Evolutionary conservation across 1,284 basidiomycete species (phyloP).

Genomic region (Cryptococcus jaspeensis): DNA sequence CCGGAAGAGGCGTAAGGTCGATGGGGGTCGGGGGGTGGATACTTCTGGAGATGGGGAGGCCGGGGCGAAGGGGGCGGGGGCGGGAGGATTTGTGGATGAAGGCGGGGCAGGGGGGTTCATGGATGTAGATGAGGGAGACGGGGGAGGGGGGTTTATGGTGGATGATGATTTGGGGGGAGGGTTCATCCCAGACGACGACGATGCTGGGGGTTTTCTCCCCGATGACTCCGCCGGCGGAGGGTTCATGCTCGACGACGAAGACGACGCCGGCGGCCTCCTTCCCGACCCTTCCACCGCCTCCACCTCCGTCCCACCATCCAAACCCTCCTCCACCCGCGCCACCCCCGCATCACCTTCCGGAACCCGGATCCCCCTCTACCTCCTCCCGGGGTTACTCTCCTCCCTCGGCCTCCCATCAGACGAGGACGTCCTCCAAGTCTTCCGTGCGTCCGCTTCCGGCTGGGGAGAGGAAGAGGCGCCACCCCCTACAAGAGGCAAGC

Average conservation of each 20-base stretch:
- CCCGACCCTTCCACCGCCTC: neutral
- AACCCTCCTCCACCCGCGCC: neutral
- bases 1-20: slow-evolving; percentile 21
- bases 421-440: slow-evolving; percentile 47
- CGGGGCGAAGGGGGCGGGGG: slow-evolving; percentile 3
- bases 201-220: slow-evolving; percentile 18
- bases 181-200: slow-evolving; percentile 22
- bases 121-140: slow-evolving; percentile 12
- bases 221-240: slow-evolving; percentile 20
- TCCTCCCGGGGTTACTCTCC: slow-evolving; percentile 35
- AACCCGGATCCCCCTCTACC: slow-evolving; percentile 30
- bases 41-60: neutral
- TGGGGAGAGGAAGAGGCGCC: slow-evolving; percentile 30
- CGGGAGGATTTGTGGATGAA: slow-evolving; percentile 11
- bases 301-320: slow-evolving; percentile 4
- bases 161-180: slow-evolving; percentile 29
- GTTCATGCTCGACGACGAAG: slow-evolving; percentile 21
- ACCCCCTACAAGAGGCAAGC: too few relatives aligned
- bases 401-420: slow-evolving; percentile 44
- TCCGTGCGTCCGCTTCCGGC: slow-evolving; percentile 42
- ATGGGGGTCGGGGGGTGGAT: slow-evolving; percentile 11
- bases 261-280: slow-evolving; percentile 15
- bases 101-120: slow-evolving; percentile 24
- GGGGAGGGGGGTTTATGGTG: slow-evolving; percentile 31
- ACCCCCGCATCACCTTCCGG: neutral